Conservation (phyloP, 2,329 filamentous ascomycete species). For the Delphinella strobiligena region DNA sequence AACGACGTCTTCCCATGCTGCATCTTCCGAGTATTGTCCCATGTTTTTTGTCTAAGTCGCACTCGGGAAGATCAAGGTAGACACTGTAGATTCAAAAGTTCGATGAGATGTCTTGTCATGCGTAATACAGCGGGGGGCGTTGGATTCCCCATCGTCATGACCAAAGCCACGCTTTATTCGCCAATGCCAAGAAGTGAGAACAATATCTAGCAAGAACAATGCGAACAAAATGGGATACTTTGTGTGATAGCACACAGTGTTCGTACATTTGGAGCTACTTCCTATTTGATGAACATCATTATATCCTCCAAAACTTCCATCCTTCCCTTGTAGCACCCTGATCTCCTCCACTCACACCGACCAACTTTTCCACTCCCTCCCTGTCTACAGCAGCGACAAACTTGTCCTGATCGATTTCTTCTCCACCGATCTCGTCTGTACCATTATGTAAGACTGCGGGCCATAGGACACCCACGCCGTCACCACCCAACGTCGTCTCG, state of each 20-base stretch:
- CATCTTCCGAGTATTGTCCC: conserved; percentile 49
- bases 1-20: conserved; percentile 71
- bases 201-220: not conserved
- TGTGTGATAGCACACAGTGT: no score
- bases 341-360: conserved; percentile 50
- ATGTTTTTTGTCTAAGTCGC: no score
- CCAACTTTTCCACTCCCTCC: conserved; percentile 75
- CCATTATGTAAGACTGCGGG: conserved; percentile 83
- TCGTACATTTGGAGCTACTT: no score
- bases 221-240: no score
- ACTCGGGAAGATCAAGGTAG: no score
- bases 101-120: no score
- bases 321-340: conserved; percentile 16
- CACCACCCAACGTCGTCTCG: conserved; percentile 78
- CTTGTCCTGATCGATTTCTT: conserved; percentile 85
- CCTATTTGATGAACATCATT: no score
- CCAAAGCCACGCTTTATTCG: no score
- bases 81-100: no score
- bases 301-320: conserved; percentile 24
- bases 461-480: conserved; percentile 89
- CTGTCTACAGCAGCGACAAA: conserved; percentile 75
- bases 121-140: no score
- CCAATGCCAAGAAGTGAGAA: not conserved
- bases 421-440: conserved; percentile 66
- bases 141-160: no score